Percentiles rank a stretch among this genome's conserved stretches.
These are phyloP conservation scores for Oryza meridionalis DNA, from an alignment of 176 grass and related monocot species.

Conservation along the genomic window DNA sequence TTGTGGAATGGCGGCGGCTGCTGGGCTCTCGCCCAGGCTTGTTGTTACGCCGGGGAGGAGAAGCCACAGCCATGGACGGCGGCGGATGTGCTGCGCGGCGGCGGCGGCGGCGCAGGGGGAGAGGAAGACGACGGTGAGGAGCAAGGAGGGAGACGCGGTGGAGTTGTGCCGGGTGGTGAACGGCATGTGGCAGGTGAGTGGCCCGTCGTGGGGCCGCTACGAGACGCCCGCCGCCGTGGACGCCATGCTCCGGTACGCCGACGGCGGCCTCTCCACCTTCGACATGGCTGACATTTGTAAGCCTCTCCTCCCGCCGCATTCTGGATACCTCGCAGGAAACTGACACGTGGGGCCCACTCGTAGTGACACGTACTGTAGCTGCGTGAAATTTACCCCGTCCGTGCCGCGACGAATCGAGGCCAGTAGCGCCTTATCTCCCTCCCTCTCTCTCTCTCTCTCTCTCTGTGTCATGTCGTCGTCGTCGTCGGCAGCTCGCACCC, in stretches of 20 bases:
- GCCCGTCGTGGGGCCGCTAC: slow-evolving; percentile 57
- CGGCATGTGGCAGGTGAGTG: slow-evolving; percentile 67
- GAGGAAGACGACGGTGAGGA: slow-evolving; percentile 41
- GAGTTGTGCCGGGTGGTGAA: slow-evolving; percentile 71
- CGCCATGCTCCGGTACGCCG: slow-evolving; percentile 68
- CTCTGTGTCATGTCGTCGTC: slow-evolving; percentile 28
- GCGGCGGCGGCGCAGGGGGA: not conserved
- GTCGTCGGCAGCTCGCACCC: slow-evolving; percentile 24
- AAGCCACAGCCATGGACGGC: not conserved
- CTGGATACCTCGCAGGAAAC: not conserved
- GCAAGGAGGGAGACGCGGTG: slow-evolving; percentile 46
- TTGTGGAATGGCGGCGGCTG: not conserved
- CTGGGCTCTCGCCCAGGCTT: not conserved
- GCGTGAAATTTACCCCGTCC: no score
- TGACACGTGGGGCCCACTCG: not conserved
- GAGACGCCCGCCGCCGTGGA: slow-evolving; percentile 52
- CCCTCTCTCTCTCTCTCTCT: not conserved
- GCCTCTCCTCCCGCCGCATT: not conserved
- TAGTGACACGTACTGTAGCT: not conserved
- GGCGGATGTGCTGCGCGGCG: not conserved
- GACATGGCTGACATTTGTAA: slow-evolving; percentile 79
- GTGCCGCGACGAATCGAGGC: no score
- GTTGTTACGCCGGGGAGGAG: not conserved
- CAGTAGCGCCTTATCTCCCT: slow-evolving; percentile 22
- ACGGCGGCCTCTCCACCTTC: slow-evolving; percentile 67